Conservation (phyloP, 208 protist species). For the Naegleria gruberi region DNA sequence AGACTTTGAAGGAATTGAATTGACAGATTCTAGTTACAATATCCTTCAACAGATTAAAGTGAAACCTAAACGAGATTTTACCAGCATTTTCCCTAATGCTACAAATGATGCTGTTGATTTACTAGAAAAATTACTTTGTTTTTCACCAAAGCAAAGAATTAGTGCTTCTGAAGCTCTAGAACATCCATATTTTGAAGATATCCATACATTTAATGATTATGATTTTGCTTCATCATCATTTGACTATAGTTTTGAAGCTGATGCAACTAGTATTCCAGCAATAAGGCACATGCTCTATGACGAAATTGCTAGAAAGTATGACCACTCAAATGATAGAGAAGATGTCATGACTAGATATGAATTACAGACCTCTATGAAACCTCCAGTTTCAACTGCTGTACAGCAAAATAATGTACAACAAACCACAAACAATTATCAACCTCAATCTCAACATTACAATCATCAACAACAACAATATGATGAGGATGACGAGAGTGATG, state of each 20-base stretch:
- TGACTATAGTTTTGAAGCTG: background rate
- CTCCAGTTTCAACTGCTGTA: background rate
- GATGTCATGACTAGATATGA: background rate
- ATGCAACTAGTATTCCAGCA: background rate
- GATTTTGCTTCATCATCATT: background rate
- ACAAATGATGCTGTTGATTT: background rate
- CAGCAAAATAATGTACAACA: background rate
- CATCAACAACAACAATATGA: background rate
- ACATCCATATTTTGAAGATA: conserved; percentile 15
- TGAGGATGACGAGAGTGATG: background rate
- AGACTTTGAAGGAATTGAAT: background rate
- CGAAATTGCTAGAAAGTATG: background rate
- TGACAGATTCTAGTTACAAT: background rate
- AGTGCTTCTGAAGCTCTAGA: background rate
- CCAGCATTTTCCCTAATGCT: background rate
- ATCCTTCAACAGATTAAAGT: background rate
- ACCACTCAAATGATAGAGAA: background rate
- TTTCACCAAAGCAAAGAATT: background rate
- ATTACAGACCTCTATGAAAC: background rate
- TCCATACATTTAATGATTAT: background rate
- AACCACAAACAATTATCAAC: background rate
- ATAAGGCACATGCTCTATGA: background rate
- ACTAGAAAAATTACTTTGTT: background rate
- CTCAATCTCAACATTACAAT: background rate
- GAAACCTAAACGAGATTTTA: background rate